Conservation (phyloP, 306 rosid genomes). For the Acacia confusa region DNA sequence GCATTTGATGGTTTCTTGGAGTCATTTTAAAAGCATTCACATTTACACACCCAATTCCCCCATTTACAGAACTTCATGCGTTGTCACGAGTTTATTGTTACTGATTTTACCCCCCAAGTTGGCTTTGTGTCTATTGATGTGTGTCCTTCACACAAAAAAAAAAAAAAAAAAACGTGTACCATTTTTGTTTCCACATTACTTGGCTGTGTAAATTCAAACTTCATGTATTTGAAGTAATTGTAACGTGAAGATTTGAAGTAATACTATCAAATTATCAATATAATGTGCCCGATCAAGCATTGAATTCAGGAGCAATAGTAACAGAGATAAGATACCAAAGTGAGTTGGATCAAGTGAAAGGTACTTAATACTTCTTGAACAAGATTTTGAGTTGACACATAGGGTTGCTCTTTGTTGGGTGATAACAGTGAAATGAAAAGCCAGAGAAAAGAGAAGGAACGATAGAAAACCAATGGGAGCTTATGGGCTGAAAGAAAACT, state of each 20-base stretch:
- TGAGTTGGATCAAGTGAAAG: not conserved
- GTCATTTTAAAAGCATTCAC: not conserved
- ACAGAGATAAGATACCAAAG: not conserved
- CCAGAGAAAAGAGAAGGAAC: slow-evolving; percentile 44
- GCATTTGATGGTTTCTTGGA: not conserved
- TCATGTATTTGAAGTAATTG: not conserved
- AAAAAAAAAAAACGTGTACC: no score
- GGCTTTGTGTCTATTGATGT: no score
- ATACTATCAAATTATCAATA: not conserved
- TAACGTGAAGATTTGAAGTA: not conserved
- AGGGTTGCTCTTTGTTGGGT: slow-evolving; percentile 75
- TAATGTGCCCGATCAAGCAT: not conserved
- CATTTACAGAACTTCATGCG: not conserved
- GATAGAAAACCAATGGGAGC: slow-evolving; percentile 17
- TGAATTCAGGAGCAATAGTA: not conserved
- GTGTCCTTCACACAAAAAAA: no score
- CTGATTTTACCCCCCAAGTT: not conserved
- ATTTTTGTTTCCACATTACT: no score
- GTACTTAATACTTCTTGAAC: not conserved
- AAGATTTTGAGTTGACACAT: not conserved
- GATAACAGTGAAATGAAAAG: slow-evolving; percentile 38
- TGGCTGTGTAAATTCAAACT: not conserved
- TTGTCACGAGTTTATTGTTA: not conserved
- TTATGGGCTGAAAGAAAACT: not conserved
- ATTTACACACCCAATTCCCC: not conserved